Base-by-base conservation (phyloP, 192 early-diverging fungal genomes). In the Gryganskiella cystojenkinii region DNA sequence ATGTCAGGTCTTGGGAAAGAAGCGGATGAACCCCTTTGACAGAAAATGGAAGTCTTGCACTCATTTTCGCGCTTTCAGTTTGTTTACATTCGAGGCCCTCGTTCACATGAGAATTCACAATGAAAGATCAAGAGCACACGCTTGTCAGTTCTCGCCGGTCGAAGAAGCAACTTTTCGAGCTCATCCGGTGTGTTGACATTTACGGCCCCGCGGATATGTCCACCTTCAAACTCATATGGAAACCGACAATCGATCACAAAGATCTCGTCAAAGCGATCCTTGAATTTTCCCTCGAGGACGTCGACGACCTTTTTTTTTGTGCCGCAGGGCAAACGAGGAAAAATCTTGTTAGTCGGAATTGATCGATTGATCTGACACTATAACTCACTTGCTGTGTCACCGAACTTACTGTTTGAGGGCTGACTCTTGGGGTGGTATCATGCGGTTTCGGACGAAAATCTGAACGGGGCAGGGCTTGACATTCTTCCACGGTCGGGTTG, bases 161-260 rank as follows among this genome's bases (percentile, higher is more conserved):
- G 71, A 8, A 94, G 84, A 49, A 95, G 83, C 27, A 90, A 57
- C 57, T 78, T 40, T 56, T 92, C 86, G 22, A 96, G 71, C 0
- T 84, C 83, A 20, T 85, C 84, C 3, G 81, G 69, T 0, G 87
- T 88, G 40, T 91, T 86, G 50, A 95, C 81, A 70, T 95, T 95
- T 35, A 81, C 81, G 0, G 95, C 94, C 0, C 83, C 81, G 7
- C 72, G 80, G 61, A 96, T 94, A 58, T 95, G 95, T 15, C 95
- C 95, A 43, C 93, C 94, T 57, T 90, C 83, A 70, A 89, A 95
- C 79, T 96, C 95, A 69, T 94, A 95, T 14, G 92, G 92, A 67
- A 92, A 96, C 15, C 95, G 90, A 67, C 93, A 94, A 76, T 96
- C 95, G 33, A 96, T 84, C 46, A 96, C 76, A 20, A 90, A 82